These are phyloP conservation scores for Pyracantha coccinea DNA, from an alignment of 331 rosid genomes.

Conservation along the genomic window DNA sequence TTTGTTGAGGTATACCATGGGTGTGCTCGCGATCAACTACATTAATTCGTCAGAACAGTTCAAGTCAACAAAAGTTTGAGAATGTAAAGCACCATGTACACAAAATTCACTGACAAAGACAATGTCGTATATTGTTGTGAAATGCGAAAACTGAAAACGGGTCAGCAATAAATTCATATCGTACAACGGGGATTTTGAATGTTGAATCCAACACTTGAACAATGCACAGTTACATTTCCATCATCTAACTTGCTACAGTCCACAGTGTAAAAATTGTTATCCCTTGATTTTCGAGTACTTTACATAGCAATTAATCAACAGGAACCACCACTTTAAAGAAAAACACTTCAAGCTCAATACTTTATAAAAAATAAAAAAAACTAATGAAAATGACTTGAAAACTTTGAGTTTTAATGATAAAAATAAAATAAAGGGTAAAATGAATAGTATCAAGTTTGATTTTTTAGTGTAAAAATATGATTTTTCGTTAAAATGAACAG, in stretches of 20 bases:
- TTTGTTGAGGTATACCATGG: slow-evolving; percentile 86
- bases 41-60: slow-evolving; percentile 2
- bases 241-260: neutral
- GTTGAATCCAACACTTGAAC: neutral
- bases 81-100: neutral
- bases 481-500: too few species aligned
- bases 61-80: slow-evolving; percentile 4
- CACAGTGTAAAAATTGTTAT: neutral
- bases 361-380: too few species aligned
- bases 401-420: too few species aligned
- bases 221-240: neutral
- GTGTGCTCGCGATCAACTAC: slow-evolving; percentile 87
- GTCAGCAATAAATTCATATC: neutral
- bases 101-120: neutral
- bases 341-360: too few species aligned
- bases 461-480: too few species aligned
- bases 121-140: neutral
- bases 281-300: neutral
- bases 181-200: neutral
- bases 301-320: too few species aligned
- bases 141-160: neutral
- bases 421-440: too few species aligned
- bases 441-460: too few species aligned
- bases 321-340: too few species aligned
- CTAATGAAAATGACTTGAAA: too few species aligned